Evolutionary conservation across 140 eudicot species (phyloP).

Genomic region (Flaveria floridana): DNA sequence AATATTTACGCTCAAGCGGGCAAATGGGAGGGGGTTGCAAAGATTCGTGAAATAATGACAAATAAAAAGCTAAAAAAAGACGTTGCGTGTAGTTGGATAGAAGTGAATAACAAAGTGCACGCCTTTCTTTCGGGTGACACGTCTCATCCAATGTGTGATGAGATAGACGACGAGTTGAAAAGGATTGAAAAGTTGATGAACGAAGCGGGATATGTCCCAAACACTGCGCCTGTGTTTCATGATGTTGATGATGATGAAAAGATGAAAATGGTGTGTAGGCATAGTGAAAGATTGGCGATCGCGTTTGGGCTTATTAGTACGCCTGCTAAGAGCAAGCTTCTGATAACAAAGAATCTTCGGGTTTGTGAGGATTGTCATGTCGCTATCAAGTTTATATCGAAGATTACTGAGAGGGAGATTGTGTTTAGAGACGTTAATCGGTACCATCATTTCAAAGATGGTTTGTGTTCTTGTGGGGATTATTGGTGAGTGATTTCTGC

Average conservation of each 20-base stretch:
- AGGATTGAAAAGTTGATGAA: conserved; percentile 50
- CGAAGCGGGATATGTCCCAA: conserved; percentile 72
- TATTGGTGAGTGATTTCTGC: conserved; percentile 49
- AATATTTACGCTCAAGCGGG: conserved; percentile 83
- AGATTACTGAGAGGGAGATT: conserved; percentile 63
- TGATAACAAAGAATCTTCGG: conserved; percentile 64
- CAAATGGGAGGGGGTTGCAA: conserved; percentile 68
- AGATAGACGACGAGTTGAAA: conserved; percentile 54
- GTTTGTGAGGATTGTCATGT: conserved; percentile 90
- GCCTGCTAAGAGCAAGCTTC: conserved; percentile 47
- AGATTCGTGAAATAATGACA: conserved; percentile 57
- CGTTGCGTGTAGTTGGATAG: conserved; percentile 74
- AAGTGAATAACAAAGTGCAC: conserved; percentile 65
- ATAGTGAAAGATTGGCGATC: conserved; percentile 78
- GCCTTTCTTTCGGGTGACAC: conserved; percentile 64
- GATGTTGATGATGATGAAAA: conserved; percentile 87
- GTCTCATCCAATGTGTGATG: conserved; percentile 57
- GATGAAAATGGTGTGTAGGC: conserved; percentile 58
- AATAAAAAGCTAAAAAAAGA: conserved; percentile 57
- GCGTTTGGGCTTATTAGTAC: conserved; percentile 80
- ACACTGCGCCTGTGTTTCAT: conserved; percentile 55
- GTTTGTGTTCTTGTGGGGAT: conserved; percentile 80
- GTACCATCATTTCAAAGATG: conserved; percentile 80
- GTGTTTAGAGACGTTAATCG: conserved; percentile 76
- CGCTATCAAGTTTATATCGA: conserved; percentile 72